Evolutionary conservation across 2,329 filamentous ascomycete genomes (phyloP).

Genomic region (Cryphonectria radicalis): DNA sequence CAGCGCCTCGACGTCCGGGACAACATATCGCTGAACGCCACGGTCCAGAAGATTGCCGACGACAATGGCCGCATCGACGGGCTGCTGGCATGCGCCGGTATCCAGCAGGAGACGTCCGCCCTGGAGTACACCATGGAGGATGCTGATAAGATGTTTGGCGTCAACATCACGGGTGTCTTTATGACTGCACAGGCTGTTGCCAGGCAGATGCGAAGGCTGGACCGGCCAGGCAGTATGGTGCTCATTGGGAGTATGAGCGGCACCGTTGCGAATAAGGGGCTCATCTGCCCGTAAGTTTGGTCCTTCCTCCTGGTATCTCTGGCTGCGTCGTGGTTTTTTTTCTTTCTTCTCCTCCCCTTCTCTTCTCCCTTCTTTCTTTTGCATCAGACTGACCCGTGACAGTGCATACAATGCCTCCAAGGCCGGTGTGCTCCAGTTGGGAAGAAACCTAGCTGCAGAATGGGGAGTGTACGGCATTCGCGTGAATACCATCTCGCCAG

Average conservation of each 20-base stretch:
- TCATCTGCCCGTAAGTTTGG: slow-evolving; percentile 60
- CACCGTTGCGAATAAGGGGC: slow-evolving; percentile 65
- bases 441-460: slow-evolving; percentile 71
- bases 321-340: neutral
- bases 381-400: neutral
- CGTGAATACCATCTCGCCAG: slow-evolving; percentile 80
- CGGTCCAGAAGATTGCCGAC: slow-evolving; percentile 71
- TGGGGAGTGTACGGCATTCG: slow-evolving; percentile 76
- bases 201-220: slow-evolving; percentile 68
- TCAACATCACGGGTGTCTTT: slow-evolving; percentile 85
- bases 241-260: slow-evolving; percentile 75
- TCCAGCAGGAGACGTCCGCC: slow-evolving; percentile 83
- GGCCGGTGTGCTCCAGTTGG: slow-evolving; percentile 73
- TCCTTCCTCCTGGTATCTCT: neutral
- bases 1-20: slow-evolving; percentile 81
- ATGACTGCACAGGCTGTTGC: slow-evolving; percentile 90
- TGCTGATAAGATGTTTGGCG: slow-evolving; percentile 77
- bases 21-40: slow-evolving; percentile 66
- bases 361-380: neutral
- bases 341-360: no score
- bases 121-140: slow-evolving; percentile 79
- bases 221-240: slow-evolving; percentile 64
- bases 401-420: slow-evolving; percentile 79
- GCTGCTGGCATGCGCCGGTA: slow-evolving; percentile 70
- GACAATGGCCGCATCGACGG: slow-evolving; percentile 77